Evolutionary conservation across 164 flowering plant genomes (phyloP), one percentile per base, ranked within the genome.

Genomic region (Tetracentron sinense): DNA sequence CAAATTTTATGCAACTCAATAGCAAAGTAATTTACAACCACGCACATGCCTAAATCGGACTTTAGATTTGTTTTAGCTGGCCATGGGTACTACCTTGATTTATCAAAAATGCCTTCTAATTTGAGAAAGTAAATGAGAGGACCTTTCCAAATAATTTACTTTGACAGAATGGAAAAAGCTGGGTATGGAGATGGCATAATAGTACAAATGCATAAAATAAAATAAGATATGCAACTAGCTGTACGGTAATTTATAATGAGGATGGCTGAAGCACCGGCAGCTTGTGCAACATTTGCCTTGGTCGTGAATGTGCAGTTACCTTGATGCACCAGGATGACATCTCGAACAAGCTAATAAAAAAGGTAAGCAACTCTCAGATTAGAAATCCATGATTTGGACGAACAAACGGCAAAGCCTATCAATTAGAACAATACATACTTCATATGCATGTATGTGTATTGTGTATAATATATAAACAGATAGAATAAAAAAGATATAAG

Each of bases 261-360:
- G 14, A 93, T 68, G 14, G 92, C 97, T 56, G 86, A 79, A 74
- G 98, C 98, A 75, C 86, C 86, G 62, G 96, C 97, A 66, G 83
- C 85, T 83, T 90, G 79, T 54, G 97, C 98, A 72, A 75, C 54
- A 68, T 86, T 86, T 61, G 95, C 88, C 75, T 93, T 93, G 5
- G 72, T 64, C 20, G 97, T 93, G 76, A 93, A 93, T 70, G 68
- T 93, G 78, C 98, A 93, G 63, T 76, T 65, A 30, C 98, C 98
- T 53, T 96, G 85, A 67, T 86, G 79, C 67, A 89, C 98, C 84
- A 93, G 69, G 66, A 93, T 71, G 52, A 87, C 92, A 69, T 89
- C 88, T 56, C 92, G 84, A 62, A 78, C 54, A 74, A 85, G 79
- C 98, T 93, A 72, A 58, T 22, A 4, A 49, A 60, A 60, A 25